Conservation (phyloP, 495 filamentous ascomycete genomes). For the Amniculicola lignicola region DNA sequence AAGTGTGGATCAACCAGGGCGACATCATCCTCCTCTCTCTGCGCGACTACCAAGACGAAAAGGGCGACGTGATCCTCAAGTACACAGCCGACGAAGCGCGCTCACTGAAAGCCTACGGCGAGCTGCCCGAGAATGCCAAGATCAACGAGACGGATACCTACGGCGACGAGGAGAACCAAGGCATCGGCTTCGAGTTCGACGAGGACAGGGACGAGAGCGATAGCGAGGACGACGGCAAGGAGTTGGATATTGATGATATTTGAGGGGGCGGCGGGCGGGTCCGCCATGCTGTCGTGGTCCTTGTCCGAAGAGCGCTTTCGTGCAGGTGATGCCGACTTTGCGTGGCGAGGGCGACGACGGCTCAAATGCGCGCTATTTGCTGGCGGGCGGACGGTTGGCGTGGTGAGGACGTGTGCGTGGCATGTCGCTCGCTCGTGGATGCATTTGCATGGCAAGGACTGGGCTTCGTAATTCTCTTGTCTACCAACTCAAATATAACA, state of each 20-base stretch:
- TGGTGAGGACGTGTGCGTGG: too few species aligned
- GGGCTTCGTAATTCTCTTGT: not conserved
- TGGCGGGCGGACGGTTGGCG: conserved; percentile 30
- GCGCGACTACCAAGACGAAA: conserved; percentile 98
- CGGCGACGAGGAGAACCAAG: conserved; percentile 66
- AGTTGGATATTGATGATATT: conserved; percentile 74
- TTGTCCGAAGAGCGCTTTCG: not conserved
- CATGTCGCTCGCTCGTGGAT: not conserved
- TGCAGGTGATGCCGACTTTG: conserved; percentile 3
- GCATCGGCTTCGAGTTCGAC: conserved; percentile 82
- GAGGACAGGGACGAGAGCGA: conserved; percentile 48
- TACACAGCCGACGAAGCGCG: conserved; percentile 97
- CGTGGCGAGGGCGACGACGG: conserved; percentile 9
- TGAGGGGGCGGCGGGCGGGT: conserved; percentile 40
- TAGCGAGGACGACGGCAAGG: conserved; percentile 50
- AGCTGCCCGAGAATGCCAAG: conserved; percentile 95
- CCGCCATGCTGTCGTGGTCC: conserved; percentile 31
- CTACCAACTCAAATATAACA: not conserved
- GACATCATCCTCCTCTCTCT: conserved; percentile 97
- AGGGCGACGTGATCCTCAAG: conserved; percentile 98
- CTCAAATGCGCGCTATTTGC: conserved; percentile 31
- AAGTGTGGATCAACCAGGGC: conserved; percentile 56
- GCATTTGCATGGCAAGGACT: not conserved
- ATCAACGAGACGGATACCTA: conserved; percentile 99
- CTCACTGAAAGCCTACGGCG: conserved; percentile 90